Evolutionary conservation across 495 filamentous ascomycete species (phyloP), one percentile per base, ranked within the genome.

Genomic region (Penicillium goetzii): DNA sequence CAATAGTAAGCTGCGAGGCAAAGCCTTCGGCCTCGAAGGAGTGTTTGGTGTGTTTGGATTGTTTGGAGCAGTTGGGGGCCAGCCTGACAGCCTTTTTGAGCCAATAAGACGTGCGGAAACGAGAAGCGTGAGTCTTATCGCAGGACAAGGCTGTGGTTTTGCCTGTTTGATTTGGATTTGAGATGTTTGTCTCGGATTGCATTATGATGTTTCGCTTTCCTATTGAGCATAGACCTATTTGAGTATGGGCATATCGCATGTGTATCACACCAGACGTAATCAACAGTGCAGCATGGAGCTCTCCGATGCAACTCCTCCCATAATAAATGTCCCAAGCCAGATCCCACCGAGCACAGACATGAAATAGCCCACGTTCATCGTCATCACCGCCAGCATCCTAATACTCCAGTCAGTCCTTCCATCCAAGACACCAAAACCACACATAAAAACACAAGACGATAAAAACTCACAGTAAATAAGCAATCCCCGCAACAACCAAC

Each of bases 311-410:
- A 68, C 66, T 47, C 70, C 69, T 14, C 73, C 73, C 59, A 76
- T 64, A 23, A 74, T 70, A 14, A 76, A 74, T 7, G 71, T 76
- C 7, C 68, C 71, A 1, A 69, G 47, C 69, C 69, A 74, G 10
- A 72, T 67, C 5, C 72, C 72, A 3, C 47, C 72, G 9, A 75
- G 60, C 0, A 75, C 65, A 2, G 70, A 71, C 10, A 75, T 52
- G 52, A 75, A 75, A 51, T 75, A 75, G 12, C 72, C 72, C 0
- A 75, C 68, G 21, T 75, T 75, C 72, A 75, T 75, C 6, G 72
- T 75, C 72, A 75, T 75, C 25, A 73, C 68, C 25, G 63, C 72
- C 15, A 75, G 64, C 72, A 75, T 75, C 12, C 72, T 74, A 40
- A 47, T 19, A 2, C 9, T 3, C 2, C 9, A 0, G 11, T 59